These are phyloP conservation scores for Botrytis fabae DNA, from an alignment of 2,329 filamentous ascomycete species.

Conservation along the genomic window DNA sequence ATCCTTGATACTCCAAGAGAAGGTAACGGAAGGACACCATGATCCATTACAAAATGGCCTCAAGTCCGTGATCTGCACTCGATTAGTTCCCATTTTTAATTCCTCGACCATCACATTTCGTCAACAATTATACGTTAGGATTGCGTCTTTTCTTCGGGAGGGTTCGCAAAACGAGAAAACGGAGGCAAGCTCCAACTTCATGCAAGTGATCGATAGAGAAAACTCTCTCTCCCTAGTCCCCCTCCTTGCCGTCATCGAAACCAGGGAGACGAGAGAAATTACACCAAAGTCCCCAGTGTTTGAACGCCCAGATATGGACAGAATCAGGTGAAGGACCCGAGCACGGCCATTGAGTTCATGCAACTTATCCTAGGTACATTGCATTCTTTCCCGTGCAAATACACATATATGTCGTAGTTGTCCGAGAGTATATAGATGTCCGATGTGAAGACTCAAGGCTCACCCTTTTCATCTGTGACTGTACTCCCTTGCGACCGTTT, in stretches of 20 bases:
- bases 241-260: constrained; percentile 11
- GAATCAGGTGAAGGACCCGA: constrained; percentile 12
- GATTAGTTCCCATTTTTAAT: neutral
- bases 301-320: neutral
- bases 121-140: constrained; percentile 16
- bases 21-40: constrained; percentile 13
- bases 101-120: constrained; percentile 13
- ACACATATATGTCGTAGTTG: neutral
- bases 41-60: constrained; percentile 15
- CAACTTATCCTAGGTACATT: constrained; percentile 19
- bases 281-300: constrained; percentile 1
- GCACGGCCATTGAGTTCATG: constrained; percentile 23
- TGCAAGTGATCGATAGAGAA: constrained; percentile 22
- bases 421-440: neutral
- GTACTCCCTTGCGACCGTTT: neutral
- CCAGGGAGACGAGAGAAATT: constrained; percentile 6
- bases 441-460: neutral
- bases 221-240: constrained; percentile 1
- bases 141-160: constrained; percentile 11
- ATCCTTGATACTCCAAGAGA: constrained; percentile 25
- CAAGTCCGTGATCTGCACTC: constrained; percentile 19
- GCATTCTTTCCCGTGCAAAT: neutral
- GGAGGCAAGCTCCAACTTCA: constrained; percentile 13
- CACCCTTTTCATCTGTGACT: neutral
- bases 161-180: constrained; percentile 9